phyloP scores from a whole-genome alignment of 2,329 filamentous ascomycete species.

The Hypomyces perniciosus region DNA sequence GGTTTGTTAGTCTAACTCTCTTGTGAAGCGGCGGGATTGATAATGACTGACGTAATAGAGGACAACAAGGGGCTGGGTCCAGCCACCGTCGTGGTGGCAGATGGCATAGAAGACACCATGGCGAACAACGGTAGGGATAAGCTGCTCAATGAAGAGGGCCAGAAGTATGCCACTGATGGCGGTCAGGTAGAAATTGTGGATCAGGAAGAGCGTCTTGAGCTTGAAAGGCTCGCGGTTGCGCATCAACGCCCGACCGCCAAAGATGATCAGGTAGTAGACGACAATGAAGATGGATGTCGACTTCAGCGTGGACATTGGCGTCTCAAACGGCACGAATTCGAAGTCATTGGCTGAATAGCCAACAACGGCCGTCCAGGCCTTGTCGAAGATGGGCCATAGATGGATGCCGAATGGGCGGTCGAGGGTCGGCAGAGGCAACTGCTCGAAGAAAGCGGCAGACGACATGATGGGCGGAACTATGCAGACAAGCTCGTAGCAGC shows the following conservation, averaged over 20 bases:
- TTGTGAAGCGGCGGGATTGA: not conserved
- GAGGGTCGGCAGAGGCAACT: constrained; percentile 68
- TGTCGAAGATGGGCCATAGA: constrained; percentile 92
- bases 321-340: constrained; percentile 71
- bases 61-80: constrained; percentile 88
- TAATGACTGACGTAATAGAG: constrained; percentile 79
- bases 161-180: constrained; percentile 75
- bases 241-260: constrained; percentile 90
- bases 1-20: constrained; percentile 3
- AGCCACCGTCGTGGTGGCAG: constrained; percentile 73
- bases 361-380: constrained; percentile 67
- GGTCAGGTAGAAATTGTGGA: constrained; percentile 95
- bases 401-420: constrained; percentile 88
- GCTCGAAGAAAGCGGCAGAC: constrained; percentile 40
- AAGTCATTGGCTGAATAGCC: constrained; percentile 87
- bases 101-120: constrained; percentile 85
- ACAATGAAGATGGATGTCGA: constrained; percentile 75
- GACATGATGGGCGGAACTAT: constrained; percentile 28
- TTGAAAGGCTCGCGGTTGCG: constrained; percentile 78
- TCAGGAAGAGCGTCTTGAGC: constrained; percentile 82
- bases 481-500: not conserved
- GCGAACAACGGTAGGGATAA: constrained; percentile 74
- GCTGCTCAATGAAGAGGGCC: constrained; percentile 82
- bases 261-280: constrained; percentile 89
- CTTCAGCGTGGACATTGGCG: constrained; percentile 84